Conservation (phyloP, 306 rosid species). For the Vicia sativa region DNA sequence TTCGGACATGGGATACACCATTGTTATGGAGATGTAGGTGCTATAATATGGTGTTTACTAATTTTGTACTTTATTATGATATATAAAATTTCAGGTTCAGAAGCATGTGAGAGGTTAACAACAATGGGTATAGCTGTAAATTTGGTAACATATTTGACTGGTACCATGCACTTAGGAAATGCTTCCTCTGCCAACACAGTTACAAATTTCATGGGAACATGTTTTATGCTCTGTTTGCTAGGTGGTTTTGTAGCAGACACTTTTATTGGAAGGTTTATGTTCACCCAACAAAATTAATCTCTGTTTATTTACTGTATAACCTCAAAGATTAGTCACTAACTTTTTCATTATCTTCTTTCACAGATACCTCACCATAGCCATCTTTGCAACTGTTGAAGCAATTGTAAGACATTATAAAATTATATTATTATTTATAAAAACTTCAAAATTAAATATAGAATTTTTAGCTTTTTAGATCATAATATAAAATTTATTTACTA, state of each 20-base stretch:
- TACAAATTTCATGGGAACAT: conserved; percentile 90
- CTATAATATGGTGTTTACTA: neutral
- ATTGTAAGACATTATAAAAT: conserved; percentile 48
- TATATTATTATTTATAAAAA: neutral
- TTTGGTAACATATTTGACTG: conserved; percentile 81
- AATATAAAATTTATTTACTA: neutral
- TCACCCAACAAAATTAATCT: neutral
- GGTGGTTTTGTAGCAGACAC: conserved; percentile 98
- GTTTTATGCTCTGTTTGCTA: conserved; percentile 87
- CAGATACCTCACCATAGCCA: conserved; percentile 85
- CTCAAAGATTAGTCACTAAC: neutral
- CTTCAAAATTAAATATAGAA: no score
- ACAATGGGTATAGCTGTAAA: conserved; percentile 85
- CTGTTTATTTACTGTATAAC: neutral
- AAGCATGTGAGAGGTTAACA: conserved; percentile 78
- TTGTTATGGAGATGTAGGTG: no score
- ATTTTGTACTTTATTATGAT: neutral
- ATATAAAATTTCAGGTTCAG: conserved; percentile 56
- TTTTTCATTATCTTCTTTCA: conserved; percentile 5
- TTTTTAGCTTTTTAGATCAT: neutral
- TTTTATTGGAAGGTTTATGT: conserved; percentile 73
- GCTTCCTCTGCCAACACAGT: conserved; percentile 84
- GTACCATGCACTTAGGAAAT: conserved; percentile 85
- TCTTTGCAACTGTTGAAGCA: conserved; percentile 87
- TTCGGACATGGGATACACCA: no score